A percentile compares a stretch with the other conserved stretches of the same genome.
phyloP scores from a whole-genome alignment of 2,329 filamentous ascomycete genomes.

The Colletotrichum karsti region DNA sequence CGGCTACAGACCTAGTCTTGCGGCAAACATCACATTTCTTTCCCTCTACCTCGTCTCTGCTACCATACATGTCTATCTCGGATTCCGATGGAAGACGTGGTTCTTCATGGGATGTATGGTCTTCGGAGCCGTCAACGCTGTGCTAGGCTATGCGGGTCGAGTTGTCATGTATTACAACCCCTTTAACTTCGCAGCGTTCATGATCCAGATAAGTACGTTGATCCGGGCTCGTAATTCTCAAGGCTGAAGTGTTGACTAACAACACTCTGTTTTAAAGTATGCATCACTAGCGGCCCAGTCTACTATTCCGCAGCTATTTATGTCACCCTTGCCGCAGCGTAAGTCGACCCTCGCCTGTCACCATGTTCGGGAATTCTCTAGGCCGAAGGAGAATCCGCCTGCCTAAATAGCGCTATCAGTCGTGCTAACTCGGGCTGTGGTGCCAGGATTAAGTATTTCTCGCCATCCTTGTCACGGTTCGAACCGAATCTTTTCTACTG shows the following conservation, averaged over 20 bases:
- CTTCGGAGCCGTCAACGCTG: conserved; percentile 61
- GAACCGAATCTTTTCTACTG: conserved; percentile 37
- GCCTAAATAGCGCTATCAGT: conserved; percentile 28
- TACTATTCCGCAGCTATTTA: conserved; percentile 72
- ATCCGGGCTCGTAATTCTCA: no score
- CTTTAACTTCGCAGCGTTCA: conserved; percentile 54
- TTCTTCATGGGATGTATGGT: conserved; percentile 40
- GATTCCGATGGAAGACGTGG: not conserved
- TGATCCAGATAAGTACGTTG: conserved; percentile 59
- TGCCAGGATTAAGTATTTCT: not conserved
- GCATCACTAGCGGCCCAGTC: conserved; percentile 70
- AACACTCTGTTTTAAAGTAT: conserved; percentile 54
- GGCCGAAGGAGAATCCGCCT: no score
- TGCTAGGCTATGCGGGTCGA: conserved; percentile 67
- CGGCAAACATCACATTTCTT: not conserved
- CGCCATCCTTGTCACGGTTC: conserved; percentile 30
- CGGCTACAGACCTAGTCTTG: not conserved
- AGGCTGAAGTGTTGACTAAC: no score
- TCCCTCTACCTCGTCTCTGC: conserved; percentile 12
- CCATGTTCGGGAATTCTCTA: conserved; percentile 54
- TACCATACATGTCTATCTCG: not conserved
- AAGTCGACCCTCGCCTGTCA: conserved; percentile 53
- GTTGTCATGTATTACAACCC: conserved; percentile 63
- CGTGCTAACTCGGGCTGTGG: conserved; percentile 41
- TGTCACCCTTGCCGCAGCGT: conserved; percentile 53